phyloP scores from a whole-genome alignment of 257 asterid genomes.

The Salvia splendens region DNA sequence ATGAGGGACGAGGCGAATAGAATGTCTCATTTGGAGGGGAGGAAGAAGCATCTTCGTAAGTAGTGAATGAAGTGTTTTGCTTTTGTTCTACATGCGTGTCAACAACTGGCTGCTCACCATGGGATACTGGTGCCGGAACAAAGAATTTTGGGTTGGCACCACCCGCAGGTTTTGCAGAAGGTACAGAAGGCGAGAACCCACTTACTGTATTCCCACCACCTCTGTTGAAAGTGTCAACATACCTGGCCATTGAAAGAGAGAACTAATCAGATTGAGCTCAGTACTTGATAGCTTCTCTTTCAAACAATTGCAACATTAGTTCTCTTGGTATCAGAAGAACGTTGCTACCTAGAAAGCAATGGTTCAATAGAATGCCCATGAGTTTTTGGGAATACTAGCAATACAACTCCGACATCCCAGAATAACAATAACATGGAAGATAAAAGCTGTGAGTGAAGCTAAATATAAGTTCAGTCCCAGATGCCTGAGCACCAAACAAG shows the following conservation, averaged over 20 bases:
- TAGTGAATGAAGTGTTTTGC: conserved; percentile 36
- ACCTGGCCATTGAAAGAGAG: conserved; percentile 40
- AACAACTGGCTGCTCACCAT: conserved; percentile 47
- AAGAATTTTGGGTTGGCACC: conserved; percentile 67
- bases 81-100: conserved; percentile 9
- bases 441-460: neutral
- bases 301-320: neutral
- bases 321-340: neutral
- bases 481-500: neutral
- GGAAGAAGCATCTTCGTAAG: conserved; percentile 43
- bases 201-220: conserved; percentile 69
- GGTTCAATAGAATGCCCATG: no score
- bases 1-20: conserved; percentile 39
- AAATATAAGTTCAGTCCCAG: neutral
- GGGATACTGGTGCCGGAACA: conserved; percentile 60
- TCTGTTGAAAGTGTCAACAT: conserved; percentile 53
- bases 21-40: conserved; percentile 40
- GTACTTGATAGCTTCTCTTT: neutral
- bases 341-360: no score
- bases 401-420: no score
- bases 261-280: conserved; percentile 18
- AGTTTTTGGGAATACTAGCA: no score
- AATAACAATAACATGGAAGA: no score
- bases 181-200: conserved; percentile 61
- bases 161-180: conserved; percentile 54